Base-by-base conservation (phyloP, 495 filamentous ascomycete species). In the Lindgomyces ingoldianus region DNA sequence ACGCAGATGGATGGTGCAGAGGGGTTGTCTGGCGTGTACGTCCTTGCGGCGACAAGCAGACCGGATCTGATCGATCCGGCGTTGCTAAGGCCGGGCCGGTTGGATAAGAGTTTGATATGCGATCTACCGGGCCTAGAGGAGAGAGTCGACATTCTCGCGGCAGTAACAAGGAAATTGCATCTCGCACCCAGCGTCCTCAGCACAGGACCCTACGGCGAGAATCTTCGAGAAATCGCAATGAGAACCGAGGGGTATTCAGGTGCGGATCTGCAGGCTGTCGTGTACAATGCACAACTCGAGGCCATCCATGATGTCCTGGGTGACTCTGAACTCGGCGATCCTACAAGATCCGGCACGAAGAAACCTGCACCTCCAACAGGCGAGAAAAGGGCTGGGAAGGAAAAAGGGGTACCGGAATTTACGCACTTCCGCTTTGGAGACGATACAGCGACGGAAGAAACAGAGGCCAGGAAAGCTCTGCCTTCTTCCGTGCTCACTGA, bases 1-100 rank as follows among this genome's bases (percentile, higher is more conserved):
- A 98, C 94, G 3, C 95, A 97, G 75, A 98, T 98, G 95, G 94
- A 98, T 71, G 94, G 94, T 71, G 95, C 95, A 1, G 95, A 98
- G 73, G 94, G 95, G 18, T 76, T 98, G 4, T 89, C 87, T 0
- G 95, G 95, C 0, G 94, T 98, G 1, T 98, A 98, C 70, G 94
- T 98, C 1, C 84, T 98, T 3, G 94, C 94, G 26, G 94, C 94
- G 14, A 98, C 94, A 1, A 89, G 85, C 2, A 79, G 94, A 25
- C 94, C 94, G 0, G 95, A 98, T 74, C 73, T 98, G 4, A 98
- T 98, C 46, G 94, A 98, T 71, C 93, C 94, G 1, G 94, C 94
- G 2, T 78, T 98, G 27, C 77, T 98, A 41, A 82, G 94, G 42
- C 94, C 94, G 0, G 94, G 94, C 4, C 84, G 94, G 55, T 76